Evolutionary conservation across 345 rosid genomes (phyloP).

Genomic region (Acer yangbiense): DNA sequence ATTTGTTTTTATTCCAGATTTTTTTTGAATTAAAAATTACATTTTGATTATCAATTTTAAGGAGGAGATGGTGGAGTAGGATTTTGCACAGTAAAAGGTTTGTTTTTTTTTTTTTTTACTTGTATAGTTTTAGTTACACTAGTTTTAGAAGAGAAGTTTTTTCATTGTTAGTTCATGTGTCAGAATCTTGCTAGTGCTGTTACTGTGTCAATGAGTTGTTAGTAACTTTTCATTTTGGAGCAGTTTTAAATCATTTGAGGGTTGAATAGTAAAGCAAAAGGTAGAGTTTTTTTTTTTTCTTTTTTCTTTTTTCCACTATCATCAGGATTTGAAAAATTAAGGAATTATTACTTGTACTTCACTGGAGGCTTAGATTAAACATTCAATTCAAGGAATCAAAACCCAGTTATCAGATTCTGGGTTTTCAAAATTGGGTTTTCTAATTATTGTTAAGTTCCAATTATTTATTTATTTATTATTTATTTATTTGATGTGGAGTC

Average conservation of each 20-base stretch:
- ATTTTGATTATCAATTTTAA: constrained; percentile 3
- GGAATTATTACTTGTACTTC: constrained; percentile 9
- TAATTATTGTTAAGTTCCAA: constrained; percentile 11
- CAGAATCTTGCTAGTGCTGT: constrained; percentile 29
- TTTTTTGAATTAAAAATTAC: not conserved
- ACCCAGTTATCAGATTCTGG: constrained; percentile 10
- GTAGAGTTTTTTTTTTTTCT: not conserved
- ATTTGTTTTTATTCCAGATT: not conserved
- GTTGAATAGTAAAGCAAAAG: constrained; percentile 14
- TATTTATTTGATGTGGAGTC: not conserved
- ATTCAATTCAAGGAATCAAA: constrained; percentile 18
- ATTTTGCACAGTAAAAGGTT: constrained; percentile 25
- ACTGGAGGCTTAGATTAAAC: not conserved
- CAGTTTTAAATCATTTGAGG: not conserved
- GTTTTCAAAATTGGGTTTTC: constrained; percentile 12
- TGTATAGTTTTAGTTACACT: constrained; percentile 1
- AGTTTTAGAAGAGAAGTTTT: constrained; percentile 18
- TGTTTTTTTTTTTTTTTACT: not conserved
- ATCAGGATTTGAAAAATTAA: constrained; percentile 11
- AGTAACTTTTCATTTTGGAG: constrained; percentile 30
- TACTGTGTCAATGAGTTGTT: constrained; percentile 23
- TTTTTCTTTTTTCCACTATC: not conserved
- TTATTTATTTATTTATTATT: not conserved
- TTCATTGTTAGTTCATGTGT: constrained; percentile 34
- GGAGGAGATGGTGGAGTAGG: constrained; percentile 17